Evolutionary conservation across 164 flowering plant species (phyloP).

Genomic region (Brasenia schreberi): DNA sequence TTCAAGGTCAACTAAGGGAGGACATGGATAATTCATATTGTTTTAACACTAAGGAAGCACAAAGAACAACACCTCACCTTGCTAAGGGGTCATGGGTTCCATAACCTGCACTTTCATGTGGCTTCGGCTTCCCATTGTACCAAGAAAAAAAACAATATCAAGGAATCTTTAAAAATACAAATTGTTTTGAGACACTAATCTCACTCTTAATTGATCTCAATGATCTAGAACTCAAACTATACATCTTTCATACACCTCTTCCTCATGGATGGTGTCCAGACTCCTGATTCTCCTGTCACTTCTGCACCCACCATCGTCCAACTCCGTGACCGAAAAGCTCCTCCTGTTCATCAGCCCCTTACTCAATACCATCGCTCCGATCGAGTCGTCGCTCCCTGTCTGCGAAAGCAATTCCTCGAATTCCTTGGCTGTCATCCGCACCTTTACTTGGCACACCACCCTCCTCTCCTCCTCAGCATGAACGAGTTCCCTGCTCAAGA

Average conservation of each 20-base stretch:
- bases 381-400: not conserved
- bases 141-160: no score
- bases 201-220: no score
- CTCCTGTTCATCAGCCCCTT: not conserved
- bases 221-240: no score
- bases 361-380: not conserved
- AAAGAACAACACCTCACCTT: no score
- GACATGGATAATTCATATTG: no score
- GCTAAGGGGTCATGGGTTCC: no score
- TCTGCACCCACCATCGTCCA: not conserved
- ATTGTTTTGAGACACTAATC: no score
- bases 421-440: not conserved
- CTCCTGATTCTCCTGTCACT: not conserved
- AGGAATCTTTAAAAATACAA: no score
- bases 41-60: no score
- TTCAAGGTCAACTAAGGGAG: no score
- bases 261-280: not conserved
- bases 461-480: not conserved
- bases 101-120: no score
- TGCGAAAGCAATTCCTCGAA: not conserved
- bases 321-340: not conserved
- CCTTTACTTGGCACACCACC: not conserved
- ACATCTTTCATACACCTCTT: not conserved
- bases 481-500: not conserved
- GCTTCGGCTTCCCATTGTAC: no score